Base-by-base conservation (phyloP, 2,329 filamentous ascomycete genomes). In the Blumeria graminis region DNA sequence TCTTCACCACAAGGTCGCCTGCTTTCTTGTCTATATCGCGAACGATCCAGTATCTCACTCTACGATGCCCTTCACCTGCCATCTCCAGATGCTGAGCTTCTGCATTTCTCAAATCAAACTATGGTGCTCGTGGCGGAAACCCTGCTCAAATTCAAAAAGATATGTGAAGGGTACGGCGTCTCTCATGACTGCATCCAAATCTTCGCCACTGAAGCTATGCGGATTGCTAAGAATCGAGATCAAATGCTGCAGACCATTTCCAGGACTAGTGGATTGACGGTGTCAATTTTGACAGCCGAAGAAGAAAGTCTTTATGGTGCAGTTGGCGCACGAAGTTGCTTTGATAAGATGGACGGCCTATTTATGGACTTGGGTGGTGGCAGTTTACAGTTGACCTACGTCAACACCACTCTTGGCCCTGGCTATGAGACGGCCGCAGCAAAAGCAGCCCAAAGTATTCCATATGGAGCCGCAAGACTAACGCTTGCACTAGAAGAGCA, bases 181-280 rank as follows among this genome's bases (percentile, higher is more conserved):
- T 78, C 78, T 0, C 65, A 72, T 0, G 62, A 68, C 36, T 80
- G 88, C 60, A 77, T 90, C 58, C 76, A 77, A 18, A 77, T 94
- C 9, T 77, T 95, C 45, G 89, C 88, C 18, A 95, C 89, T 0
- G 89, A 94, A 68, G 89, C 89, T 3, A 92, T 89, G 66, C 80
- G 89, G 48, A 85, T 80, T 28, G 86, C 89, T 6, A 68, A 76
- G 57, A 95, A 95, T 64, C 80, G 81, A 0, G 71, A 71, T 18
- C 75, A 78, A 0, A 86, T 92, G 69, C 72, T 85, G 1, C 66
- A 70, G 0, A 73, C 75, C 35, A 89, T 95, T 60, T 71, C 74
- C 46, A 66, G 72, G 2, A 71, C 71, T 1, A 82, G 81, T 0
- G 84, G 80, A 1, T 80, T 88, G 69, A 71, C 72, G 0, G 84